Percentiles rank a stretch among this genome's conserved stretches.
Evolutionary conservation across 768 basidiomycete genomes (phyloP).

Genomic region (Mrakia gelida): DNA sequence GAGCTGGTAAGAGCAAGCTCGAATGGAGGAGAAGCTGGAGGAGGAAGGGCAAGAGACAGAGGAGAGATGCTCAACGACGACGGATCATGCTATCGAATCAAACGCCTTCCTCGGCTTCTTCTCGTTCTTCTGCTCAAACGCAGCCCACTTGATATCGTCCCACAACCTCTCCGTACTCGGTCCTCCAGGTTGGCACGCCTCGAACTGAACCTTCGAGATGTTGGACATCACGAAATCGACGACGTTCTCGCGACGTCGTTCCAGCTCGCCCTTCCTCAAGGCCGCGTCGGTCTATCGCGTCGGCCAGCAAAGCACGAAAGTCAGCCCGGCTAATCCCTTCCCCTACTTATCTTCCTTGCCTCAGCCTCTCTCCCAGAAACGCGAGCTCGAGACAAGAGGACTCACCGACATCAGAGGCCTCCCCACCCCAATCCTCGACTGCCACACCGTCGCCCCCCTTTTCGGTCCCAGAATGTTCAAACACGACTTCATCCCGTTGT

Average conservation of each 20-base stretch:
- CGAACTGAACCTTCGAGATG: neutral
- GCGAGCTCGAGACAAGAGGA: neutral
- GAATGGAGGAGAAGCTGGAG: no score
- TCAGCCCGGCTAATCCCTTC: neutral
- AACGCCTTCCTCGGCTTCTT: neutral
- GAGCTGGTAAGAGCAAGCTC: no score
- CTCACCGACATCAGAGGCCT: neutral
- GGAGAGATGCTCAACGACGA: neutral
- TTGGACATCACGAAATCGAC: neutral
- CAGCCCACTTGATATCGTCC: constrained; percentile 16
- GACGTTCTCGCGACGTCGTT: constrained; percentile 2
- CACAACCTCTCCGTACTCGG: neutral
- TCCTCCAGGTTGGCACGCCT: neutral
- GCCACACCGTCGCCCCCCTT: neutral
- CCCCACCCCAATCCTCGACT: neutral
- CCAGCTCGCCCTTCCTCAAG: neutral
- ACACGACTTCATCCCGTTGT: constrained; percentile 10
- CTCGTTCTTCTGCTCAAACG: neutral
- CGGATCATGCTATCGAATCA: neutral
- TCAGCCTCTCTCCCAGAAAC: no score
- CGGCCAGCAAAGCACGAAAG: neutral
- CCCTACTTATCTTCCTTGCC: neutral
- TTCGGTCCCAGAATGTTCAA: neutral
- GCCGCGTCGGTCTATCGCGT: neutral
- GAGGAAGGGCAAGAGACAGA: no score